These are phyloP conservation scores for Sordaria brevicollis DNA, from an alignment of 495 filamentous ascomycete species.

Conservation along the genomic window DNA sequence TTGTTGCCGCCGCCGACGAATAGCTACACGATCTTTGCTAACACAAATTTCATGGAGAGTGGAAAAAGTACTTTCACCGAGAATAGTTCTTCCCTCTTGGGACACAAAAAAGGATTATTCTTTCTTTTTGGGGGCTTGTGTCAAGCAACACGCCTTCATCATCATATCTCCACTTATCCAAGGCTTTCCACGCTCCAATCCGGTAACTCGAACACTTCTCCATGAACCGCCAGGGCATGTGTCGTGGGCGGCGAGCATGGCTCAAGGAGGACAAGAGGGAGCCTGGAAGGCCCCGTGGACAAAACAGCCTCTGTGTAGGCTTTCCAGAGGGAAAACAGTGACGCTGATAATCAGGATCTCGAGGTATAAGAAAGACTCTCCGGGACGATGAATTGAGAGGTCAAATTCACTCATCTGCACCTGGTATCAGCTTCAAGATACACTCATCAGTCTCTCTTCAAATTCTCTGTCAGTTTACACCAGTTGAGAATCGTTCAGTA, in stretches of 20 bases:
- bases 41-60: neutral
- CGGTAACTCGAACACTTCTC: neutral
- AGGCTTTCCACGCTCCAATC: neutral
- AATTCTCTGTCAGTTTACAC: neutral
- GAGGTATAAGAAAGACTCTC: neutral
- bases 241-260: neutral
- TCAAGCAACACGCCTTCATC: neutral
- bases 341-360: neutral
- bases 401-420: neutral
- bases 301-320: neutral
- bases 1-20: neutral
- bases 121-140: neutral
- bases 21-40: neutral
- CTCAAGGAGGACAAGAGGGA: neutral
- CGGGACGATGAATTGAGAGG: neutral
- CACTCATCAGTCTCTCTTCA: neutral
- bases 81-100: neutral
- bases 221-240: neutral
- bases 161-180: neutral
- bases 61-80: neutral
- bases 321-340: neutral
- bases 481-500: neutral
- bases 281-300: neutral
- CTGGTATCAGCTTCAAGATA: neutral
- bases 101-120: neutral